Evolutionary conservation across 345 rosid species (phyloP), one percentile per base, ranked within the genome.

Genomic region (Triadica sebifera): DNA sequence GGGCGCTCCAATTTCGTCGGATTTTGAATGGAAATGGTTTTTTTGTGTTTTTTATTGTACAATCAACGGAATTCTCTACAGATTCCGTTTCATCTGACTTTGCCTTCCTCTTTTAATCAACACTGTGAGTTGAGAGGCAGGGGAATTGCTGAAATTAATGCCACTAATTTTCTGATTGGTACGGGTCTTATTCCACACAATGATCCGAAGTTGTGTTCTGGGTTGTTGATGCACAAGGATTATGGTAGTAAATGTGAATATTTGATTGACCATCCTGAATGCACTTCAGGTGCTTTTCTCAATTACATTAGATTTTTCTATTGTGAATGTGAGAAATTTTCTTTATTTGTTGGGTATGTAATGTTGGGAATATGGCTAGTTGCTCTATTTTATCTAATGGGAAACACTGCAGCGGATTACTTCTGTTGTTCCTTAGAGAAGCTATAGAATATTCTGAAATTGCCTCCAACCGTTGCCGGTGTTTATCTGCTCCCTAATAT

Each of bases 361-460:
- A 84, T 86, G 43, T 81, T 92, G 79, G 85, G 81, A 11, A 41
- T 89, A 65, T 94, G 97, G 98, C 89, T 94, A 41, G 87, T 70
- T 74, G 89, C 95, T 8, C 82, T 94, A 86, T 94, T 94, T 78
- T 92, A 92, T 82, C 75, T 94, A 37, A 73, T 92, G 86, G 98
- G 98, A 39, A 94, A 92, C 65, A 94, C 98, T 13, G 95, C 97
- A 0, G 95, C 97, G 0, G 97, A 94, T 91, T 92, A 90, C 85
- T 92, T 94, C 71, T 94, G 97, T 52, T 85, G 93, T 72, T 90
- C 93, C 0, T 83, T 94, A 70, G 96, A 92, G 91, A 94, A 89
- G 87, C 85, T 94, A 12, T 94, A 97, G 0, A 62, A 81, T 83
- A 84, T 94, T 71, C 73, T 94, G 81, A 85, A 83, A 67, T 71